Base-by-base conservation (phyloP, 768 basidiomycete genomes). In the Tylopilus subfusipes region DNA sequence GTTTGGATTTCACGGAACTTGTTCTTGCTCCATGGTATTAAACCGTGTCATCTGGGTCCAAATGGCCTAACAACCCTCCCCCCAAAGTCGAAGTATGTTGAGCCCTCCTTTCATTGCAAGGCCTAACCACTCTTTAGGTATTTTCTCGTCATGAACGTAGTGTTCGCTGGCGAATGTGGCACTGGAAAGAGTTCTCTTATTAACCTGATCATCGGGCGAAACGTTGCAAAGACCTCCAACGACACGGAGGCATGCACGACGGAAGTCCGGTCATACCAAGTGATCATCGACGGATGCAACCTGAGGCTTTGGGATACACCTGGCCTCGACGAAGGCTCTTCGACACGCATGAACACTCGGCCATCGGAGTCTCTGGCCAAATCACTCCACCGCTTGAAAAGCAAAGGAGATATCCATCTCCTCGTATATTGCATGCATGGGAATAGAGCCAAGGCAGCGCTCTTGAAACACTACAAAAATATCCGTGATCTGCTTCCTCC, bases 141-240 rank as follows among this genome's bases (percentile, higher is more conserved):
- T 36, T 42, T 44, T 18, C 14, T 27, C 14, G 22, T 33, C 31
- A 62, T 60, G 63, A 68, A 66, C 31, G 25, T 66, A 30, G 55
- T 68, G 45, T 33, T 68, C 34, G 54, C 29, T 42, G 67, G 67
- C 13, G 65, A 68, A 56, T 58, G 58, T 4, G 65, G 63, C 16
- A 53, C 46, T 25, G 64, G 67, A 36, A 64, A 68, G 36, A 68
- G 67, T 5, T 68, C 61, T 16, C 46, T 68, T 19, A 50, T 68
- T 6, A 68, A 68, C 40, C 40, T 66, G 10, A 56, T 64, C 36
- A 13, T 58, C 0, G 55, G 56, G 1, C 33, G 22, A 42, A 29
- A 61, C 25, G 33, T 57, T 3, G 57, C 62, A 27, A 45, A 48
- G 12, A 58, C 62, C 14, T 67, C 64, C 29, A 57, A 55, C 38